Base-by-base conservation (phyloP, 2,329 filamentous ascomycete species). In the Curvularia sp. region DNA sequence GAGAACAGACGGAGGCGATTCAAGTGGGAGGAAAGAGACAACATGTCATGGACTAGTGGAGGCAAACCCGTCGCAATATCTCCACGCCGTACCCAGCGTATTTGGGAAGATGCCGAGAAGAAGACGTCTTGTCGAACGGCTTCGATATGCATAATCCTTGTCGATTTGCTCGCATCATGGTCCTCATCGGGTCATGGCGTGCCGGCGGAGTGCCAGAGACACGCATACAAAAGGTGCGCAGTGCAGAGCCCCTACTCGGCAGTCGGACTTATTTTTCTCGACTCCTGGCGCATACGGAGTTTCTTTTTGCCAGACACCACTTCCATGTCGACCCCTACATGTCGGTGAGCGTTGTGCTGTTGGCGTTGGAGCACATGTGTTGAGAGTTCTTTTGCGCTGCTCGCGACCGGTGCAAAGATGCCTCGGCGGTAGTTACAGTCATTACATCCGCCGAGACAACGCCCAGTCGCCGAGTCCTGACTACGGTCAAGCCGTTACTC, bases 71-170 rank as follows among this genome's bases (percentile, higher is more conserved):
- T 42, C 39, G 57, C 57, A 59, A 45, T 49, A 28, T 51, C 36
- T 50, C 27, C 18, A 5, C 41, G 23, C 38, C 55, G 51, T 58
- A 61, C 36, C 42, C 59, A 59, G 49, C 61, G 54, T 53, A 57
- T 53, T 21, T 51, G 45, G 46, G 21, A 58, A 38, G 36, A 21
- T 30, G 55, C 55, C 55, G 55, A 55, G 55, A 27, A 46, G 55
- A 58, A 56, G 49, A 60, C 32, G 60, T 61, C 62, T 63, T 66
- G 55, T 54, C 55, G 39, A 51, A 59, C 61, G 56, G 60, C 60
- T 57, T 62, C 54, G 53, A 60, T 38, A 28, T 34, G 46, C 27
- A 13, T 25, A 18, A 61, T 55, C 63, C 60, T 48, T 61, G 59
- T 58, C 53, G 32, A 59, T 60, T 57, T 27, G 52, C 23, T 59